Evolutionary conservation across 73 alveolate species (phyloP), one percentile per base, ranked within the genome.

Genomic region (Durusdinium trenchii): DNA sequence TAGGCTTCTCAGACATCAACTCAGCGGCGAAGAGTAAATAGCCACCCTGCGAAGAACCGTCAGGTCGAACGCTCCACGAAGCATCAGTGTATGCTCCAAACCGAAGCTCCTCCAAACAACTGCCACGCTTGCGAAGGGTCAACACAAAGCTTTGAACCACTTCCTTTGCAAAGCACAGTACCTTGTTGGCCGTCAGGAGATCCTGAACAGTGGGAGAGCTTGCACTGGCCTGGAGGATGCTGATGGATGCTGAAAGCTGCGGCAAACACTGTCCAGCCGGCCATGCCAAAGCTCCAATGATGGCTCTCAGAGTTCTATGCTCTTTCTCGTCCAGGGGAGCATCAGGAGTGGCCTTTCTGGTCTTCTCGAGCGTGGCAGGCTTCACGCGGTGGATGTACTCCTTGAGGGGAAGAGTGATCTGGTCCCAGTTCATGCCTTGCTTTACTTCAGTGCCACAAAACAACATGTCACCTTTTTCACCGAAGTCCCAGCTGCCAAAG

Each of bases 241-340:
- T 43, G 36, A 46, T 45, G 2, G 91, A 81, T 0, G 75, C 93
- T 36, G 75, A 30, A 30, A 83, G n/a, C 75, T 47, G 32, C 6
- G 93, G 93, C n/a, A 83, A 28, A 10, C 93, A 83, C 36, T 47
- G 50, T 1, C 38, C 50, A 1, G 75, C 75, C 0, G 75, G 75
- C 93, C 93, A 83, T 0, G 93, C 93, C 1, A 50, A 35, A 32
- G 93, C 93, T 0, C 93, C 93, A 1, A 83, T 16, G 36, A 83
- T 7, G 16, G 93, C 61, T 12, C 93, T 45, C 69, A 50, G 10
- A 3, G 5, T 5, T 3, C 62, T 18, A 0, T 16, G 23, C 2
- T 45, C 62, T 26, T 9, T 79, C 12, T 47, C 93, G 0, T 48
- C 93, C 3, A 50, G 54, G 6, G 47, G 50, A 12, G 46, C 73